A percentile compares a stretch with the other conserved stretches of the same genome.
These are phyloP conservation scores for Rhodomyrtus tomentosa DNA, from an alignment of 345 rosid species.

Conservation along the genomic window DNA sequence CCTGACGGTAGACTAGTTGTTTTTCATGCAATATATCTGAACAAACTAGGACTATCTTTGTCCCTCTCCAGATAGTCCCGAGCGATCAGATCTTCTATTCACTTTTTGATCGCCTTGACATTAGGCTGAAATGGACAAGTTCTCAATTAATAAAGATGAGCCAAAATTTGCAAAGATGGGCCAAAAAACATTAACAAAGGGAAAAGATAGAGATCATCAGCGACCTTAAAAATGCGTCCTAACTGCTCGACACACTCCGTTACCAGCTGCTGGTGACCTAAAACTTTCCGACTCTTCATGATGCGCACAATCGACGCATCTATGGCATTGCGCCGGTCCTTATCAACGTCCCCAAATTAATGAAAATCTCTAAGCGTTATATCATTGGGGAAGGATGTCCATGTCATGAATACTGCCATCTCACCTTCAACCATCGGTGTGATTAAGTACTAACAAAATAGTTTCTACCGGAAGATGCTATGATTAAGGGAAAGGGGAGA, in stretches of 20 bases:
- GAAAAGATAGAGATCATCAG: not conserved
- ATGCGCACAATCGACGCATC: conserved; percentile 67
- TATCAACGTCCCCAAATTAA: no score
- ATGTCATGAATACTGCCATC: no score
- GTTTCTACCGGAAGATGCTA: no score
- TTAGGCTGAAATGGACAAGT: conserved; percentile 47
- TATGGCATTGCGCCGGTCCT: conserved; percentile 50
- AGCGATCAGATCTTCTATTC: conserved; percentile 60
- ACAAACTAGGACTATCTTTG: conserved; percentile 30
- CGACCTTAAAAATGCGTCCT: conserved; percentile 20
- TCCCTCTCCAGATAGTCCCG: conserved; percentile 58
- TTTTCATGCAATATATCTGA: conserved; percentile 34
- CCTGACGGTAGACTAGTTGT: not conserved
- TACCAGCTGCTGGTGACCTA: conserved; percentile 45
- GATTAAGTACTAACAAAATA: no score
- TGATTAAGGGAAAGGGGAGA: no score
- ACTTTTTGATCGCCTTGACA: conserved; percentile 55
- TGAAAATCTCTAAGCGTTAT: no score
- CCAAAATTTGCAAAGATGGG: not conserved
- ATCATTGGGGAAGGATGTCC: no score
- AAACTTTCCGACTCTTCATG: conserved; percentile 58
- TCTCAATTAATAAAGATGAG: not conserved
- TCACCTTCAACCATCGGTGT: no score
- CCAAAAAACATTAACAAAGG: not conserved
- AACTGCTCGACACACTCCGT: conserved; percentile 24